Conservation (phyloP, 2,329 filamentous ascomycete species). For the Lojkania enalia region DNA sequence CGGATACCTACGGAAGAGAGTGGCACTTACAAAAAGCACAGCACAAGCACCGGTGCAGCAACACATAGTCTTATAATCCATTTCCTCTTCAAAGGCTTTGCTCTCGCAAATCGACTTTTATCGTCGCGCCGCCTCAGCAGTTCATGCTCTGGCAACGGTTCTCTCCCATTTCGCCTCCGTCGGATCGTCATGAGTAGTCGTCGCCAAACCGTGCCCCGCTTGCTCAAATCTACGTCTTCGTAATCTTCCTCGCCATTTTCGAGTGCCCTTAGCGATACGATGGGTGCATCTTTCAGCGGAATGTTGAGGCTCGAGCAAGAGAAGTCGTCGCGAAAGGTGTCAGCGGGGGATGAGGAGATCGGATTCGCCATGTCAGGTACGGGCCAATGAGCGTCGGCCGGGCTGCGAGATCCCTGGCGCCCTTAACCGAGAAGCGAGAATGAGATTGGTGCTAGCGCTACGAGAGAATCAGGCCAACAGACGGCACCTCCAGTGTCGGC, state of each 20-base stretch:
- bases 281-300: conserved; percentile 15
- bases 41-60: conserved; percentile 22
- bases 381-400: conserved; percentile 12
- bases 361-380: conserved; percentile 19
- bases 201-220: conserved; percentile 24
- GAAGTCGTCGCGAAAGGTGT: conserved; percentile 29
- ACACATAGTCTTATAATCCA: conserved; percentile 20
- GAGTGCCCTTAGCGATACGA: conserved; percentile 23
- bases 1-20: conserved; percentile 5
- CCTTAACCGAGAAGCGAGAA: background rate
- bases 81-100: conserved; percentile 10
- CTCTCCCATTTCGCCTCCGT: conserved; percentile 25
- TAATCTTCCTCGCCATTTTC: conserved; percentile 32
- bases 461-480: too few species aligned
- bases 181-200: conserved; percentile 35
- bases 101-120: conserved; percentile 9
- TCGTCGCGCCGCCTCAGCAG: conserved; percentile 20
- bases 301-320: conserved; percentile 22
- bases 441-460: too few species aligned
- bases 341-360: conserved; percentile 16
- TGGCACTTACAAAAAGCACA: conserved; percentile 40
- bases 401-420: background rate
- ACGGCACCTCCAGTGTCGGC: too few species aligned
- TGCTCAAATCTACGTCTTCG: conserved; percentile 16
- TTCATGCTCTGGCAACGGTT: conserved; percentile 14